Percentiles rank a stretch among this genome's conserved stretches.
These are phyloP conservation scores for Amanita rimosa DNA, from an alignment of 768 basidiomycete species.

Conservation along the genomic window DNA sequence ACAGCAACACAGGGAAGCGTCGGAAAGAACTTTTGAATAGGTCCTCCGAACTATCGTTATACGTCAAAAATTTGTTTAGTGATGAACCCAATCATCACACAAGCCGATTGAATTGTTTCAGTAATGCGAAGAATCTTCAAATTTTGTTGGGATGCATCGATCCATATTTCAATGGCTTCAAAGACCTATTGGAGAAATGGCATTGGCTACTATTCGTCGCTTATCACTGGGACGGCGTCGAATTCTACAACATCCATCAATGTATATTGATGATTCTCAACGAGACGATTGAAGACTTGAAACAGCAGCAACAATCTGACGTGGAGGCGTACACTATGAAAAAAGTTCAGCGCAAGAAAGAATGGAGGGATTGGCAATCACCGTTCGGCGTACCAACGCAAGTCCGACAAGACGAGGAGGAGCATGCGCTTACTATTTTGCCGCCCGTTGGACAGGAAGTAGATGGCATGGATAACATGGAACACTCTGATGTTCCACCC, in stretches of 20 bases:
- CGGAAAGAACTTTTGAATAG: neutral
- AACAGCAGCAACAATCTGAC: neutral
- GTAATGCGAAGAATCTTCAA: neutral
- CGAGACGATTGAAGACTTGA: neutral
- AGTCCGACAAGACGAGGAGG: too few species aligned
- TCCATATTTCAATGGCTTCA: neutral
- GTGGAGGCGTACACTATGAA: too few species aligned
- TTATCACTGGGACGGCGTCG: neutral
- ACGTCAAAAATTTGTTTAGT: neutral
- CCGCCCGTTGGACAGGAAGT: too few species aligned
- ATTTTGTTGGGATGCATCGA: neutral
- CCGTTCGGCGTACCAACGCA: too few species aligned
- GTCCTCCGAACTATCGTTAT: neutral
- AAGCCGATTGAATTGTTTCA: too few species aligned
- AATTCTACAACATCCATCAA: neutral
- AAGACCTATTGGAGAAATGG: neutral
- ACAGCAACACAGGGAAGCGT: slow-evolving; percentile 9
- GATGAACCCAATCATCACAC: too few species aligned
- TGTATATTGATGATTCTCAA: neutral
- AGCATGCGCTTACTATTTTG: too few species aligned
- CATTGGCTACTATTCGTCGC: neutral
- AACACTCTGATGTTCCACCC: too few species aligned
- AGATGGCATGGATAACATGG: too few species aligned
- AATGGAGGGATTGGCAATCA: too few species aligned
- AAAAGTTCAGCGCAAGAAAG: too few species aligned